These are phyloP conservation scores for Talaromyces albobiverticillius DNA, from an alignment of 2,329 filamentous ascomycete genomes.

Conservation along the genomic window DNA sequence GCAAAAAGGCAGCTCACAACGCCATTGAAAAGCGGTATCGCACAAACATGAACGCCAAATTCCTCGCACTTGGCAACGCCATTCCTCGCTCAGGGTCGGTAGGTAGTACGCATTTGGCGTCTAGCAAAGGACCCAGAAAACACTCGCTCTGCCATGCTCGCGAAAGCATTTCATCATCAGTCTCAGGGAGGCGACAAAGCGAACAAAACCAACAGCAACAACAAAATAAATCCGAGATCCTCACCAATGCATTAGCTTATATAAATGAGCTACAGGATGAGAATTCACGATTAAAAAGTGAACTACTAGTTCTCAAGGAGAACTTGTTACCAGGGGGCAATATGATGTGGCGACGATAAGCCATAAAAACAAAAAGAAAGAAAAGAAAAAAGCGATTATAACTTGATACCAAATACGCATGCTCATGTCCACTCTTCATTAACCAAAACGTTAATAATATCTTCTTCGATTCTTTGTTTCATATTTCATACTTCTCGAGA, in stretches of 20 bases:
- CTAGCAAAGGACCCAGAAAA: constrained; percentile 9
- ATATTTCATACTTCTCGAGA: background rate
- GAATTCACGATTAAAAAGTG: constrained; percentile 13
- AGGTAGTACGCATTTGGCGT: constrained; percentile 7
- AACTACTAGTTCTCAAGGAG: constrained; percentile 15
- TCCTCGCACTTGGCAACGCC: constrained; percentile 37
- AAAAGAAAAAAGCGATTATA: background rate
- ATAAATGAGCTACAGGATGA: constrained; percentile 15
- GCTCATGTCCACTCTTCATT: no score
- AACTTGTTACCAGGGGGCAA: constrained; percentile 13
- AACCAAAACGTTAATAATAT: no score
- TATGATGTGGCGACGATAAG: constrained; percentile 15
- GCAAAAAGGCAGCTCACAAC: constrained; percentile 36
- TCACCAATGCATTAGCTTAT: constrained; percentile 15
- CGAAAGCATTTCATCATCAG: background rate
- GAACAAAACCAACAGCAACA: constrained; percentile 8
- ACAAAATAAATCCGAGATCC: constrained; percentile 17
- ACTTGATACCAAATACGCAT: background rate
- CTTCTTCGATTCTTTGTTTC: background rate
- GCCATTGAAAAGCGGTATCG: constrained; percentile 42
- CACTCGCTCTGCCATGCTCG: constrained; percentile 4
- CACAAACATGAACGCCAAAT: constrained; percentile 44
- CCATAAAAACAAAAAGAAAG: background rate
- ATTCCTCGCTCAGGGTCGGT: constrained; percentile 19
- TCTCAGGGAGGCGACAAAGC: constrained; percentile 11